Base-by-base conservation (phyloP, 2,329 filamentous ascomycete species). In the Neofusicoccum cordaticola region DNA sequence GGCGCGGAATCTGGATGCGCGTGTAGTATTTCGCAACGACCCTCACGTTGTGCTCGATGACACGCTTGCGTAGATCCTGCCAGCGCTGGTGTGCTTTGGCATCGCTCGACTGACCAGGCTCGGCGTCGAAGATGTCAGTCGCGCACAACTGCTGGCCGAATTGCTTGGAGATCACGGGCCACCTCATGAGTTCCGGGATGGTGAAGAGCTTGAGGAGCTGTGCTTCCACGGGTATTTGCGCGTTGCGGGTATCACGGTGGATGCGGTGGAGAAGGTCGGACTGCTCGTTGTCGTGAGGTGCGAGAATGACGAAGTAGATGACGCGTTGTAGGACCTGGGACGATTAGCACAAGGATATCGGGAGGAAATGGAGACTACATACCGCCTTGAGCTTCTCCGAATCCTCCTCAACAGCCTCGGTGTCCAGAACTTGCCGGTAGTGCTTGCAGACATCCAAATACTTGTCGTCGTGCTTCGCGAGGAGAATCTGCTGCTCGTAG, bases 21-120 rank as follows among this genome's bases (percentile, higher is more conserved):
- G 95, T 99, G 82, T 99, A 99, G 84, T 99, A 99, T 80, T 97
- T 97, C 72, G 95, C 95, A 42, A 99, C 88, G 1, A 99, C 95
- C 61, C 95, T 92, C 62, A 99, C 94, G 70, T 99, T 99, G 82
- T 99, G 95, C 83, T 99, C 95, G 72, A 99, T 99, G 67, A 99
- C 95, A 62, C 95, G 93, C 85, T 98, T 98, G 73, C 95, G 91
- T 68, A 99, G 83, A 75, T 97, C 95, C 75, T 95, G 86, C 93
- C 94, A 99, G 76, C 95, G 87, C 78, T 90, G 87, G 78, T 91
- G 82, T 34, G 93, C 90, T 79, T 97, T 94, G 66, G 89, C 85
- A 71, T 97, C 93, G 39, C 84, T 75, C 5, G 89, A 88, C 69
- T 88, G 83, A 68, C 85, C 83, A 68, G 85, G 77, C 57, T 84